These are phyloP conservation scores for Yamadazyma olivae DNA, from an alignment of 805 yeast species.

Conservation along the genomic window DNA sequence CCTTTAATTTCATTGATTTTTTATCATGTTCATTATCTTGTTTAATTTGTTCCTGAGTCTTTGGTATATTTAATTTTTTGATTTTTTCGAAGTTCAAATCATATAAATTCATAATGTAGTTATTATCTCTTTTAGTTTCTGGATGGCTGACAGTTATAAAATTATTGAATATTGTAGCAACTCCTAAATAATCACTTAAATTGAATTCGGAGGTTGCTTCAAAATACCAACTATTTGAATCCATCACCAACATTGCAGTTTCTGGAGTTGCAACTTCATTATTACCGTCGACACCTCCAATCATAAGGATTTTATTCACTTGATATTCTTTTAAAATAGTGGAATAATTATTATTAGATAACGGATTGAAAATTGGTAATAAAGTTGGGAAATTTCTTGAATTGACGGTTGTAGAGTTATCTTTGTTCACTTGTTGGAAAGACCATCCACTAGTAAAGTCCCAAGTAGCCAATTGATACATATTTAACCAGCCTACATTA, in stretches of 20 bases:
- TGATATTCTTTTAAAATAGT: slow-evolving; percentile 27
- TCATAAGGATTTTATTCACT: slow-evolving; percentile 43
- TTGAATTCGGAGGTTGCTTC: slow-evolving; percentile 6
- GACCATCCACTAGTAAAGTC: slow-evolving; percentile 67
- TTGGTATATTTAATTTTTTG: slow-evolving; percentile 7
- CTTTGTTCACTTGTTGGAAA: slow-evolving; percentile 32
- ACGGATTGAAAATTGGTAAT: slow-evolving; percentile 49
- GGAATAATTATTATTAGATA: slow-evolving; percentile 17
- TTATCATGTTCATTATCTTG: slow-evolving; percentile 4
- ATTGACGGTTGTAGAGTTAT: slow-evolving; percentile 35
- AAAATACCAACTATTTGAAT: slow-evolving; percentile 12
- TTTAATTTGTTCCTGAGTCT: slow-evolving; percentile 2
- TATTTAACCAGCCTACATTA: slow-evolving; percentile 61
- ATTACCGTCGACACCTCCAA: slow-evolving; percentile 55
- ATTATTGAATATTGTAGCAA: slow-evolving; percentile 12
- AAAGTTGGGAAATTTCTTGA: slow-evolving; percentile 53
- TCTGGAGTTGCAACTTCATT: slow-evolving; percentile 3
- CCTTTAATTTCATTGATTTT: slow-evolving; percentile 18
- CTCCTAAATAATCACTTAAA: slow-evolving; percentile 8
- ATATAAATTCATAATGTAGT: slow-evolving; percentile 8
- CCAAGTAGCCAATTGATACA: slow-evolving; percentile 75
- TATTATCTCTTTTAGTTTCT: slow-evolving; percentile 4
- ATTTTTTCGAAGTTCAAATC: slow-evolving; percentile 9
- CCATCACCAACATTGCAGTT: slow-evolving; percentile 5
- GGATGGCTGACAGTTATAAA: slow-evolving; percentile 7